Evolutionary conservation across 768 basidiomycete genomes (phyloP), one percentile per base, ranked within the genome.

Genomic region (Rickenella mellea): DNA sequence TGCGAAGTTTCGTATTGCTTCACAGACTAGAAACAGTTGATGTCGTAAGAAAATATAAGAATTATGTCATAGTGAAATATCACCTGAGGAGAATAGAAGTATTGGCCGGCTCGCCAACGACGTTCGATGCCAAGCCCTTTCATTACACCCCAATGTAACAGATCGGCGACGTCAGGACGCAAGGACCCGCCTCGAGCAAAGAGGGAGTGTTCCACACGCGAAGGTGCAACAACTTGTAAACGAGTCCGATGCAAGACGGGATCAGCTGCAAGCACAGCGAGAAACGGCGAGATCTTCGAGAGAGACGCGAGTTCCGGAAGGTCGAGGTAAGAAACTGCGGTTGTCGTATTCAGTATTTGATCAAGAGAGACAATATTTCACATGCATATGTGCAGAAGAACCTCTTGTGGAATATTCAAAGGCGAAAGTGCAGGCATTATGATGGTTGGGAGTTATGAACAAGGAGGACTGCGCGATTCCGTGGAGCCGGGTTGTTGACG

Each of bases 71-170:
- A 22, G 19, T 36, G 5, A 21, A 35, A 35, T 21, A 14, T 6
- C 59, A 80, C 84, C 40, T 67, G 67, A 7, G 68, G 63, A 27
- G 80, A 78, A 51, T 78, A 75, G 39, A 84, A 67, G 53, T 87
- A 87, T 27, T 58, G 54, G 19, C 84, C 83, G 47, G 67, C 66
- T 51, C 80, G 72, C 76, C 78, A 83, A 44, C 74, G 64, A 47
- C 80, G 59, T 54, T 80, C 80, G 31, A 86, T 69, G 10, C 71
- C 73, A 32, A 83, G 58, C 2, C 83, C 83, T 15, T 75, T 75
- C 45, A 86, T 73, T 43, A 87, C 80, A 21, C 78, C 75, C 29
- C 84, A 67, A 28, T 80, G 78, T 5, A 82, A 73, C 22, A 86
- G 67, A 37, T 87, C 82, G 11, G 66, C 65, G 3, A 84, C 55